Percentiles rank a stretch among this genome's conserved stretches.
Conservation (phyloP, 495 filamentous ascomycete genomes). For the Parmelia sp. region DNA sequence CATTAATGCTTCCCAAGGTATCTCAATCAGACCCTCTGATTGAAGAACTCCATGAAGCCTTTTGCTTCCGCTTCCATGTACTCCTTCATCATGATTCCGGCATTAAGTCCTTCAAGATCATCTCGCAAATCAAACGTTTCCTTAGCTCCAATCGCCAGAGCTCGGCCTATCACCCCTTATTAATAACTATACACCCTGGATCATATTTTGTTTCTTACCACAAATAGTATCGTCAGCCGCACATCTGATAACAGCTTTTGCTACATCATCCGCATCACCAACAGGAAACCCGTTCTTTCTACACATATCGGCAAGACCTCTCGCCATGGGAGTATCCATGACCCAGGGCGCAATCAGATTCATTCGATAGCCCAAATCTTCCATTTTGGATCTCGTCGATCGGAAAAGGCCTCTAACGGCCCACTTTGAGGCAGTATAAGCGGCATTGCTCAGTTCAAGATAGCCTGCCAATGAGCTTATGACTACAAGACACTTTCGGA, state of each 20-base stretch:
- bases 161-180: slow-evolving; percentile 7
- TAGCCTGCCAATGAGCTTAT: slow-evolving; percentile 32
- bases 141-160: slow-evolving; percentile 10
- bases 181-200: background rate
- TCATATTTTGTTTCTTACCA: background rate
- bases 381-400: slow-evolving; percentile 9
- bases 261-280: slow-evolving; percentile 11
- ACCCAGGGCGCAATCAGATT: slow-evolving; percentile 23
- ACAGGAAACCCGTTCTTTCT: slow-evolving; percentile 2
- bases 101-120: slow-evolving; percentile 17
- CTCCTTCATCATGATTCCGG: slow-evolving; percentile 6
- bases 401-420: slow-evolving; percentile 31
- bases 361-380: slow-evolving; percentile 12
- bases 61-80: slow-evolving; percentile 11
- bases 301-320: background rate
- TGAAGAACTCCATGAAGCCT: slow-evolving; percentile 3
- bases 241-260: slow-evolving; percentile 12
- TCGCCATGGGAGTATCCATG: slow-evolving; percentile 21
- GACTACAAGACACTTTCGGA: slow-evolving; percentile 24
- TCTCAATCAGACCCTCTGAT: background rate
- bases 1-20: background rate
- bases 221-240: slow-evolving; percentile 8
- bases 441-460: slow-evolving; percentile 25
- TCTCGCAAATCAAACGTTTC: slow-evolving; percentile 15
- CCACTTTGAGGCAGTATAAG: slow-evolving; percentile 31